Evolutionary conservation across 257 asterid genomes (phyloP), one percentile per base, ranked within the genome.

Genomic region (Dorcoceras hygrometricum): DNA sequence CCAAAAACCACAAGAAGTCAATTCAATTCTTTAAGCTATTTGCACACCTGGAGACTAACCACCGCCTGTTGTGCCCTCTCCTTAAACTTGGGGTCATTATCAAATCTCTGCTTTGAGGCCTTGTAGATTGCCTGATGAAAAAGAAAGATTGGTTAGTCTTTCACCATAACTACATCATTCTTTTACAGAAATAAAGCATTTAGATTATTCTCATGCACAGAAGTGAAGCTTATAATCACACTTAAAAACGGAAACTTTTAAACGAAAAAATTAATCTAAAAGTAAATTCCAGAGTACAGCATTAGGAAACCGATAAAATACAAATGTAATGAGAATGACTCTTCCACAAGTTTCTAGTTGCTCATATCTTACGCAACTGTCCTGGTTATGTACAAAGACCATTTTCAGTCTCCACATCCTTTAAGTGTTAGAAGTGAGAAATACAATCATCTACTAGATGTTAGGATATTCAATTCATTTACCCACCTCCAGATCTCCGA

Each of bases 41-140:
- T 25, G 70, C 73, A 62, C 76, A 93, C 99, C 99, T 93, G 96
- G 71, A 90, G 97, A 83, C 94, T 82, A 75, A 93, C 97, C 5
- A 93, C 99, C 3, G 99, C 99, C 69, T 29, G 71, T 58, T 90
- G 97, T 50, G 99, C 99, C 79, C 74, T 84, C 83, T 85, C 95
- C 82, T 89, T 93, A 73, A 93, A 93, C 23, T 22, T 89, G 66
- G 90, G 72, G 75, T 93, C 99, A 19, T 58, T 65, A 43, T 93
- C 97, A 79, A 93, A 93, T 81, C 82, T 88, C 74, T 69, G 73
- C 85, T 93, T 90, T 4, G 99, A 93, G 16, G 89, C 95, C 83
- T 93, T 93, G 56, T 93, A 93, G 72, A 93, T 86, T 68, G 75
- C 84, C 97, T 93, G 80, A 68, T 78, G 65, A 80, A 23, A 24